A percentile compares a stretch with the other conserved stretches of the same genome.
Conservation (phyloP, 2,329 filamentous ascomycete genomes). For the Xylariaceae sp. region DNA sequence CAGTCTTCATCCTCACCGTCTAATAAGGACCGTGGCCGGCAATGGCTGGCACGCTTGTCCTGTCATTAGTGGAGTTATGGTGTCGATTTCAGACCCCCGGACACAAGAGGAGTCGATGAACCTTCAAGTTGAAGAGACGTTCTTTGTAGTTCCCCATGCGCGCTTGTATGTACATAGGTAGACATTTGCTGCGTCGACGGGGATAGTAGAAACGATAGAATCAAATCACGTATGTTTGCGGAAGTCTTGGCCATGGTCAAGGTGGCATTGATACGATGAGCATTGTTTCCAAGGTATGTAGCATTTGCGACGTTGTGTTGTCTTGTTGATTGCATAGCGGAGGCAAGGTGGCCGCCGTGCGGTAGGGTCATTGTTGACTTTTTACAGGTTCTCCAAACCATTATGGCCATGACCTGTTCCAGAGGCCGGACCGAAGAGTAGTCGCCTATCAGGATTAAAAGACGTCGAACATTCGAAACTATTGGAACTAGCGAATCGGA, state of each 20-base stretch:
- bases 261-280: no score
- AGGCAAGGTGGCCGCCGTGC: not conserved
- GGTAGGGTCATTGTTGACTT: conserved; percentile 1
- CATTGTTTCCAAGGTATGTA: no score
- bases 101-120: not conserved
- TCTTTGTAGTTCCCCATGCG: no score
- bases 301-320: not conserved
- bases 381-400: not conserved
- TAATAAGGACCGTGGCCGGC: conserved; percentile 26
- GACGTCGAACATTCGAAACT: not conserved
- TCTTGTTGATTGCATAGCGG: no score
- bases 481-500: conserved; percentile 16
- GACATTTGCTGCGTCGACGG: no score
- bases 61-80: conserved; percentile 18
- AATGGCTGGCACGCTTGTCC: conserved; percentile 8
- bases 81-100: not conserved
- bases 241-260: no score
- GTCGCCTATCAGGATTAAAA: conserved; percentile 10
- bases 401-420: not conserved
- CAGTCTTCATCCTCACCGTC: conserved; percentile 24
- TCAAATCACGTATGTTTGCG: no score
- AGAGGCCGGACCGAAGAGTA: conserved; percentile 13
- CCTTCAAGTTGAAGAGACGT: not conserved
- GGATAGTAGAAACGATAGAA: no score
- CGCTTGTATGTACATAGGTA: no score